These are phyloP conservation scores for Solanum hybrid DNA, from an alignment of 305 asterid species.

Conservation along the genomic window DNA sequence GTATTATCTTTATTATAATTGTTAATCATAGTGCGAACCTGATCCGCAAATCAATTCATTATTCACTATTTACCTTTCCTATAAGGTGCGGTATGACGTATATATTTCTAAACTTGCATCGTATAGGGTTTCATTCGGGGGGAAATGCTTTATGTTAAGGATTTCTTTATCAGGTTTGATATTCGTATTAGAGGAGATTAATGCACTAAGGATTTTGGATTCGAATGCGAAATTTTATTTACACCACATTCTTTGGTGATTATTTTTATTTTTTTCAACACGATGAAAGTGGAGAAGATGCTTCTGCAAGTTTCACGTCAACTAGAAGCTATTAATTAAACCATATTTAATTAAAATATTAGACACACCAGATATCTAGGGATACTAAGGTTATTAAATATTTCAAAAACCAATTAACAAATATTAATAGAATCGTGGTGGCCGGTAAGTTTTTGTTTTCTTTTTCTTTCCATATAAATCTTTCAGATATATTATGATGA, in stretches of 20 bases:
- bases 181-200: no score
- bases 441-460: slow-evolving; percentile 12
- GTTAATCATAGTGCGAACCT: not conserved
- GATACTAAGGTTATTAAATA: slow-evolving; percentile 33
- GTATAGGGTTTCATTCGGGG: not conserved
- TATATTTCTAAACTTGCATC: not conserved
- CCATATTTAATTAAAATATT: slow-evolving; percentile 16
- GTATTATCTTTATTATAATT: not conserved
- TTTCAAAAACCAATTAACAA: slow-evolving; percentile 24
- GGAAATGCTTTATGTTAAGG: accelerated
- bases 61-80: not conserved
- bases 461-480: not conserved
- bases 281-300: not conserved
- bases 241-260: not conserved
- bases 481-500: slow-evolving; percentile 26
- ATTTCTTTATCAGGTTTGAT: no score
- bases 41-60: not conserved
- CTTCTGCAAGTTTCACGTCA: slow-evolving; percentile 20
- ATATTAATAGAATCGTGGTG: slow-evolving; percentile 13
- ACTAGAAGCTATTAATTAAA: slow-evolving; percentile 12
- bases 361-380: slow-evolving; percentile 57
- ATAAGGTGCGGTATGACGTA: not conserved
- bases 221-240: no score
- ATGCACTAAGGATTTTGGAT: not conserved
- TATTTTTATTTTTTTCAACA: not conserved